A percentile compares a stretch with the other conserved stretches of the same genome.
These are phyloP conservation scores for Hawksworthiomyces lignivorus DNA, from an alignment of 2,329 filamentous ascomycete species.

Conservation along the genomic window DNA sequence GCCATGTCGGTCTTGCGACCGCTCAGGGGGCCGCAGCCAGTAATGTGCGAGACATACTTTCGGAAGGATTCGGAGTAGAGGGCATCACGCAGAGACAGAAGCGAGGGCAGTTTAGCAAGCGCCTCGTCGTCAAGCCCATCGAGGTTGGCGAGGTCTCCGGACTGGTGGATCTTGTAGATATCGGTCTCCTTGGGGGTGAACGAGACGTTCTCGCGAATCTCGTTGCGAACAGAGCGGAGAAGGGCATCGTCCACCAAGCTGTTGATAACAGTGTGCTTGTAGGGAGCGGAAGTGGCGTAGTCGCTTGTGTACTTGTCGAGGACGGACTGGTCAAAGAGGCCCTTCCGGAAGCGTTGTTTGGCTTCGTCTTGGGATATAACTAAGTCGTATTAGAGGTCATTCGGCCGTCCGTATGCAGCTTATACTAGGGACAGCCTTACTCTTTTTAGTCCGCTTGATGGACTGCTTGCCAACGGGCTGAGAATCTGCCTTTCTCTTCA, in stretches of 20 bases:
- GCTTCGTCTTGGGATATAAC: constrained; percentile 42
- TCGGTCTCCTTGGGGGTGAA: constrained; percentile 99
- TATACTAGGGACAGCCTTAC: too few species aligned
- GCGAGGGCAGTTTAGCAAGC: constrained; percentile 74
- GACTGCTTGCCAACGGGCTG: constrained; percentile 34
- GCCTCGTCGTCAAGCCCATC: constrained; percentile 86
- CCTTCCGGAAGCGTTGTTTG: constrained; percentile 53
- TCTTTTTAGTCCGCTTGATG: constrained; percentile 42
- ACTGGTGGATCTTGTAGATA: constrained; percentile 99
- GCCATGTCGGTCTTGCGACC: constrained; percentile 98
- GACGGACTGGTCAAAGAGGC: constrained; percentile 54
- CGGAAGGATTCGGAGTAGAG: constrained; percentile 88
- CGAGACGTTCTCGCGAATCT: constrained; percentile 83
- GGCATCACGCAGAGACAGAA: constrained; percentile 88
- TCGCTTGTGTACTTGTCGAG: constrained; percentile 51
- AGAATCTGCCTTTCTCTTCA: constrained; percentile 36
- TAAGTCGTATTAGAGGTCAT: too few species aligned
- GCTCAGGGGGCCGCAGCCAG: constrained; percentile 77
- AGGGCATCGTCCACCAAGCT: constrained; percentile 72
- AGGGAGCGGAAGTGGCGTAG: constrained; percentile 61
- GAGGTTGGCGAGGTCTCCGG: constrained; percentile 91
- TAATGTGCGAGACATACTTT: constrained; percentile 79
- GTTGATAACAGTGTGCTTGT: constrained; percentile 88
- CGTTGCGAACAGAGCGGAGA: constrained; percentile 75
- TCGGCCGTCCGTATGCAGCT: too few species aligned